Evolutionary conservation across 2,329 filamentous ascomycete genomes (phyloP).

Genomic region (Thermothelomyces thermophilus): DNA sequence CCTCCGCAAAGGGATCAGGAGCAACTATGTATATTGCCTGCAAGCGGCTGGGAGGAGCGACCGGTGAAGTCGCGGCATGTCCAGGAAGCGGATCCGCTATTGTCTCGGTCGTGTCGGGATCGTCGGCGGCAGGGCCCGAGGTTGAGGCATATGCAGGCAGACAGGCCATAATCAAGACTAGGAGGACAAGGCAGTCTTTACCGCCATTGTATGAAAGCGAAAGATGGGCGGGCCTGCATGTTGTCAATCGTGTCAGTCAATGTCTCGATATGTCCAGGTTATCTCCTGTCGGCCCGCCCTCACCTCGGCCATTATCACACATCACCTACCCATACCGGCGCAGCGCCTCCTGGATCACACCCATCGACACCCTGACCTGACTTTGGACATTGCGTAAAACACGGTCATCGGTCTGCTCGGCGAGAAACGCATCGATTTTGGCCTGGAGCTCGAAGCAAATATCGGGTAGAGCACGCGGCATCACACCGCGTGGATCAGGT

Average conservation of each 20-base stretch:
- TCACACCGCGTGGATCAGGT: not conserved
- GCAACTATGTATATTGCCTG: constrained; percentile 88
- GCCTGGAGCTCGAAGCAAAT: constrained; percentile 49
- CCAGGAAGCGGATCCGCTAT: not conserved
- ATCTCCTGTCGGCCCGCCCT: constrained; percentile 9
- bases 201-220: constrained; percentile 95
- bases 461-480: constrained; percentile 29
- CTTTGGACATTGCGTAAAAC: constrained; percentile 60
- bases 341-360: constrained; percentile 69
- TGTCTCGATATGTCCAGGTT: not conserved
- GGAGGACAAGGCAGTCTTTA: constrained; percentile 91
- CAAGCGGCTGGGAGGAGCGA: constrained; percentile 41
- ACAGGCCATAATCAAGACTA: constrained; percentile 75
- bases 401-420: constrained; percentile 48
- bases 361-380: constrained; percentile 66
- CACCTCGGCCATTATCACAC: constrained; percentile 17
- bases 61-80: not conserved
- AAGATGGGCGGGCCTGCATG: constrained; percentile 62
- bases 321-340: constrained; percentile 61
- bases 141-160: constrained; percentile 34
- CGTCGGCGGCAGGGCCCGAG: constrained; percentile 19
- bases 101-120: constrained; percentile 13
- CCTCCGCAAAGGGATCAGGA: constrained; percentile 73
- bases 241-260: constrained; percentile 8
- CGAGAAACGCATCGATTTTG: constrained; percentile 61